Evolutionary conservation across 805 yeast genomes (phyloP), one percentile per base, ranked within the genome.

Genomic region (Candida sithepensis): DNA sequence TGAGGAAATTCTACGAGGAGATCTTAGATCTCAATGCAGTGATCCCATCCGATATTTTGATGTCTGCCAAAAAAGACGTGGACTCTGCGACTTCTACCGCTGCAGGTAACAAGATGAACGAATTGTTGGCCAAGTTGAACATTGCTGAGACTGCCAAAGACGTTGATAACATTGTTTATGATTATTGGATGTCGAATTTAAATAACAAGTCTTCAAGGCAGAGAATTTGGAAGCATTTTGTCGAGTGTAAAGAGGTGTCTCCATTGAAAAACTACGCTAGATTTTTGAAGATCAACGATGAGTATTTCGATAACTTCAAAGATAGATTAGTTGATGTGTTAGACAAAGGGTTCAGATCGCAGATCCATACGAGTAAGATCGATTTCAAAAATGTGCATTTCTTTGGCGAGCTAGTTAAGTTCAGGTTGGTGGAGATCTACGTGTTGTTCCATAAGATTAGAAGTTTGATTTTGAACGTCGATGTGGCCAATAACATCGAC

Each of bases 331-430:
- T 83, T 3, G 72, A 68, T 1, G 71, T 73, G 40, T 65, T 87
- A 39, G 91, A 85, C 58, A 65, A 65, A 39, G 80, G 82, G 1
- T 77, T 86, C 52, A 72, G 87, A 53, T 73, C 77, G 18, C 88
- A 82, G 59, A 71, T 85, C 37, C 77, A 75, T 49, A 75, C 79
- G 30, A 73, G 69, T 45, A 67, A 67, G 18, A 64, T 84, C 43
- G 79, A 79, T 52, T 78, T 81, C 54, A 75, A 72, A 53, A 79
- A 75, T 53, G 75, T 87, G 33, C 71, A 75, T 20, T 84, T 86
- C 55, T 82, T 87, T 54, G 70, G 81, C 42, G 97, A 91, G 58
- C 69, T 90, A 67, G 78, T 85, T 28, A 88, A 87, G 60, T 90
- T 90, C 62, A 80, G 77, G 54, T 64, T 89, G 50, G 71, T 89